Conservation (phyloP, 257 asterid species). For the Nicotiana tomentosiformis region DNA sequence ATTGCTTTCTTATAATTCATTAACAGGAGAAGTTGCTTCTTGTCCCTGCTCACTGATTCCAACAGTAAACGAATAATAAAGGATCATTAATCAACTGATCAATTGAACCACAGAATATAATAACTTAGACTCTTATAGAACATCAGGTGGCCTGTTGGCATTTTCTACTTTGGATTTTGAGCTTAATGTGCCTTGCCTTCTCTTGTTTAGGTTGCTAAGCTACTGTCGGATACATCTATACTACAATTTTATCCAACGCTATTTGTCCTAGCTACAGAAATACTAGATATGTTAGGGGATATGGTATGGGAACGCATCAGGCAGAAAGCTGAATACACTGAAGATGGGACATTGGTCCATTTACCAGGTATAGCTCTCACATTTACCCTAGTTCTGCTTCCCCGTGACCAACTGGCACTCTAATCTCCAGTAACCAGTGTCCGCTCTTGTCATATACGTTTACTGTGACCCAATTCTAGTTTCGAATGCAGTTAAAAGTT, state of each 20-base stretch:
- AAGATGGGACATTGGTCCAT: conserved; percentile 39
- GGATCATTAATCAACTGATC: conserved; percentile 2
- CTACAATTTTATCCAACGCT: conserved; percentile 74
- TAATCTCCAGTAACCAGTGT: not conserved
- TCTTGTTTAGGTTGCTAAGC: conserved; percentile 62
- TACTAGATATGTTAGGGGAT: conserved; percentile 83
- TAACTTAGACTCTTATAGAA: not conserved
- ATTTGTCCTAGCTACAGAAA: conserved; percentile 75
- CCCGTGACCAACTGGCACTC: not conserved
- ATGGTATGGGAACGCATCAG: conserved; percentile 75
- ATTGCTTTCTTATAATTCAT: not conserved
- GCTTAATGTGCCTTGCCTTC: conserved; percentile 19
- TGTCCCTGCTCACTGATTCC: not conserved
- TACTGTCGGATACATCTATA: conserved; percentile 63
- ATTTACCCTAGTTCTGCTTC: not conserved
- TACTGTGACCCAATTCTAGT: not conserved
- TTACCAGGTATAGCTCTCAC: conserved; percentile 48
- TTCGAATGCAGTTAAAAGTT: not conserved
- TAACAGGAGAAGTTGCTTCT: not conserved
- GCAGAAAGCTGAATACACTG: conserved; percentile 54
- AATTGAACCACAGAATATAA: not conserved
- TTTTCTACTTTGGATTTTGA: conserved; percentile 7
- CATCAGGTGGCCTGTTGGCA: not conserved
- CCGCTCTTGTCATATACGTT: not conserved
- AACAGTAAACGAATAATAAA: not conserved